Conservation (phyloP, 768 basidiomycete species). For the Auriscalpium microsporum region DNA sequence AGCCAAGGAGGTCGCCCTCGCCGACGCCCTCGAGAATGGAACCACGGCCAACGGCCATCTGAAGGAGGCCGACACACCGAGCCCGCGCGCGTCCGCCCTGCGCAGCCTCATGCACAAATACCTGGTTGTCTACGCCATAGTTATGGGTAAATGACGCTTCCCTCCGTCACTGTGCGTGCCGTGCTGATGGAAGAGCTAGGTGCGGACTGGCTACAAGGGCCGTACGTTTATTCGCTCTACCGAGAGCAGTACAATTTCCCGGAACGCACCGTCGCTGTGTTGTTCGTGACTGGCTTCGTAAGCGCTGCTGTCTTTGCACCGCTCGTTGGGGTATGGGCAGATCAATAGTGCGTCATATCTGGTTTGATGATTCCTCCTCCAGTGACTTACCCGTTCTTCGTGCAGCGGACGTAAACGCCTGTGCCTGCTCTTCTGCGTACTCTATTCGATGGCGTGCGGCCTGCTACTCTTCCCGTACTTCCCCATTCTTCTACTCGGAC, state of each 20-base stretch:
- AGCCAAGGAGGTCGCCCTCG: background rate
- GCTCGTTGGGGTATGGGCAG: constrained; percentile 69
- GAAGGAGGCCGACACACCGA: background rate
- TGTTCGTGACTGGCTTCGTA: constrained; percentile 73
- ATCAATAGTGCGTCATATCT: constrained; percentile 48
- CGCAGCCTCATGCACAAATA: constrained; percentile 13
- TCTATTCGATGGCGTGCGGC: constrained; percentile 51
- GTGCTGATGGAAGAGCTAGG: constrained; percentile 28
- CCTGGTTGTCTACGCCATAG: constrained; percentile 12
- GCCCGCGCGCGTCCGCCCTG: constrained; percentile 5
- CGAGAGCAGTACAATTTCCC: constrained; percentile 57
- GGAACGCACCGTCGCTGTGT: constrained; percentile 54
- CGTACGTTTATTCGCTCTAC: constrained; percentile 71
- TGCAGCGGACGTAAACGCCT: constrained; percentile 56
- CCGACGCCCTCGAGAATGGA: background rate
- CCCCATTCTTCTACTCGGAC: constrained; percentile 53
- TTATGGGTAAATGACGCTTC: constrained; percentile 1
- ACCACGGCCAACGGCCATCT: background rate
- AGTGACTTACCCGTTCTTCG: background rate
- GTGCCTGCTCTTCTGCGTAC: constrained; percentile 65
- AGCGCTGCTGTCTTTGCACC: constrained; percentile 65
- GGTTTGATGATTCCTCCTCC: background rate
- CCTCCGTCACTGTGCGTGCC: background rate
- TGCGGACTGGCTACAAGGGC: constrained; percentile 76
- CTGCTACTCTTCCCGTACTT: constrained; percentile 50